phyloP scores from a whole-genome alignment of 257 asterid species.

The Solanum tarijense region DNA sequence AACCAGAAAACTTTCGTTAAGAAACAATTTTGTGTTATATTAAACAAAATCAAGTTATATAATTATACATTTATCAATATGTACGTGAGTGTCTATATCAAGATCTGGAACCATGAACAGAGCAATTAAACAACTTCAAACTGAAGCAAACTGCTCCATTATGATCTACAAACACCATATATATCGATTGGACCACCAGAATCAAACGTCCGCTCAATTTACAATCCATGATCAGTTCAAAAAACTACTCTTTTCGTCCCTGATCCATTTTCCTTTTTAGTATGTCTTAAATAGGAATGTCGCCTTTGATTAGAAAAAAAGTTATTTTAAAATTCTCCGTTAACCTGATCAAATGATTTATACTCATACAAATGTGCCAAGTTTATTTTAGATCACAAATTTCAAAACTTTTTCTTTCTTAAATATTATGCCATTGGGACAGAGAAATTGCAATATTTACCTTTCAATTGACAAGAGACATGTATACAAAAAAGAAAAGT shows the following conservation, averaged over 20 bases:
- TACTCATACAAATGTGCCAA: not conserved
- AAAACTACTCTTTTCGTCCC: not conserved
- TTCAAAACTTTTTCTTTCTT: not conserved
- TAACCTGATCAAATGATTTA: not conserved
- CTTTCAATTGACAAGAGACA: too few relatives aligned
- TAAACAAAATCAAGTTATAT: too few relatives aligned
- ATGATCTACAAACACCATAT: too few relatives aligned
- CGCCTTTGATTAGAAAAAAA: not conserved
- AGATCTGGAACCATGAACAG: too few relatives aligned
- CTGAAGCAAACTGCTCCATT: too few relatives aligned
- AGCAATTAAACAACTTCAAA: too few relatives aligned
- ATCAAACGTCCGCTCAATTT: too few relatives aligned
- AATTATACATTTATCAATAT: too few relatives aligned
- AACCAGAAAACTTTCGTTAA: too few relatives aligned
- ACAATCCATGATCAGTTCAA: not conserved
- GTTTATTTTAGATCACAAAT: not conserved
- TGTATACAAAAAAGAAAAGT: not conserved
- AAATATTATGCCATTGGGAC: not conserved
- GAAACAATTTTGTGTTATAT: too few relatives aligned
- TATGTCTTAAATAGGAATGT: not conserved
- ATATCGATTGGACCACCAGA: too few relatives aligned
- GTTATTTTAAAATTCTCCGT: not conserved
- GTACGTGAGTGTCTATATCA: too few relatives aligned
- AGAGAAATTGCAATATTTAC: not conserved
- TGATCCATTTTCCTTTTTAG: not conserved